Evolutionary conservation across 2,329 filamentous ascomycete species (phyloP), one percentile per base, ranked within the genome.

Genomic region (Aspergillus transmontanensis): DNA sequence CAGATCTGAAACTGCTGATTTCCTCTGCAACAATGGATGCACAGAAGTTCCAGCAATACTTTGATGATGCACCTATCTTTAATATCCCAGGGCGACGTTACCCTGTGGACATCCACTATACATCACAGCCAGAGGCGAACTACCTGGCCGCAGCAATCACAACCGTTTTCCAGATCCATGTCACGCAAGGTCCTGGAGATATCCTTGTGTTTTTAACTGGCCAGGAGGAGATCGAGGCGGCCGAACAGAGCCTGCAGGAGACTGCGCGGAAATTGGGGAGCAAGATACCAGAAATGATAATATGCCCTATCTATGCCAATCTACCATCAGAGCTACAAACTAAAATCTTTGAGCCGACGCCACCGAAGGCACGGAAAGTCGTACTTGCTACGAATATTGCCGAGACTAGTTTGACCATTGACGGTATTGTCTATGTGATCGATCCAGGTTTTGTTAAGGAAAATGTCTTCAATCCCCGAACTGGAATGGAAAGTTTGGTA

Each of bases 351-450:
- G 93, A 97, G 71, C 93, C 94, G 0, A 96, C 94, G 0, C 94
- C 95, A 0, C 87, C 90, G 0, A 90, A 90, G 21, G 90, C 91
- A 0, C 87, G 95, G 32, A 99, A 98, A 75, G 93, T 98, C 0
- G 93, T 99, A 0, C 81, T 98, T 43, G 93, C 94, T 0, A 98
- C 95, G 2, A 99, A 99, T 74, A 98, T 99, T 76, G 95, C 95
- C 2, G 95, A 99, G 77, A 99, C 95, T 0, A 93, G 89, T 82
- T 81, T 99, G 73, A 99, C 95, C 0, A 97, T 99, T 62, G 94
- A 98, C 75, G 94, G 94, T 19, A 96, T 98, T 64, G 91, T 94
- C 10, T 97, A 96, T 75, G 95, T 98, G 41, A 96, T 98, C 64
- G 95, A 99, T 70, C 92, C 92, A 0, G 95, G 95, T 0, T 96